These are phyloP conservation scores for Glarea lozoyensis DNA, from an alignment of 495 filamentous ascomycete species.

Conservation along the genomic window DNA sequence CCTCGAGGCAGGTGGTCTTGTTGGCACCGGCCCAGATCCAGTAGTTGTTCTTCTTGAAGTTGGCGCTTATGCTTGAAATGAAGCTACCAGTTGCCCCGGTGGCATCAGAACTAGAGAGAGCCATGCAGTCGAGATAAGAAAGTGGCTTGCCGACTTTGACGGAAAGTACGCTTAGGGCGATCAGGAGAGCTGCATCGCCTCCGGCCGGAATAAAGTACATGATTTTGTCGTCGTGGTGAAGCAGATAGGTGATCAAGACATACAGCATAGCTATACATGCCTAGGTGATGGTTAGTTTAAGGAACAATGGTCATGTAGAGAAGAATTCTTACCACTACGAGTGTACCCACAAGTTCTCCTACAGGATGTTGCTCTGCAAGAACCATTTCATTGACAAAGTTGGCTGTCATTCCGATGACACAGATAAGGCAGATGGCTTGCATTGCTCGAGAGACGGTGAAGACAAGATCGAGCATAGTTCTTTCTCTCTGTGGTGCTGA, in stretches of 20 bases:
- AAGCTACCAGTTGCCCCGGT: conserved; percentile 24
- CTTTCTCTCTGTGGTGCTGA: conserved; percentile 43
- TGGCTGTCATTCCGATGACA: conserved; percentile 72
- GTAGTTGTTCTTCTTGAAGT: conserved; percentile 44
- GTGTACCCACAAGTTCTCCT: conserved; percentile 63
- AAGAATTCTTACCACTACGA: conserved; percentile 63
- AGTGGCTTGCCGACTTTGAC: conserved; percentile 74
- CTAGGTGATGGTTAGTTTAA: conserved; percentile 30
- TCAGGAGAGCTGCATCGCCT: conserved; percentile 58
- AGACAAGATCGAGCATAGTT: conserved; percentile 69
- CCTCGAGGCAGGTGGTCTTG: conserved; percentile 69
- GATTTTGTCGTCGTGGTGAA: conserved; percentile 68
- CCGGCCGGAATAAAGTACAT: conserved; percentile 58
- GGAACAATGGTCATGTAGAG: not conserved
- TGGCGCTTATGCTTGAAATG: conserved; percentile 22
- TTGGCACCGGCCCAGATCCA: conserved; percentile 53
- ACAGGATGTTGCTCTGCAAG: conserved; percentile 52
- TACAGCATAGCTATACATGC: conserved; percentile 71
- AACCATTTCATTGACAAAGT: conserved; percentile 78
- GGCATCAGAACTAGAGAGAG: conserved; percentile 20
- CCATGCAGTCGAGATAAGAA: conserved; percentile 63
- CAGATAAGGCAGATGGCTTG: conserved; percentile 65
- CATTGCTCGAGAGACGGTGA: conserved; percentile 61
- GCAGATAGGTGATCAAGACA: conserved; percentile 61
- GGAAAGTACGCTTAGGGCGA: conserved; percentile 62